Conservation (phyloP, 306 rosid genomes). For the Rosa lucieae region DNA sequence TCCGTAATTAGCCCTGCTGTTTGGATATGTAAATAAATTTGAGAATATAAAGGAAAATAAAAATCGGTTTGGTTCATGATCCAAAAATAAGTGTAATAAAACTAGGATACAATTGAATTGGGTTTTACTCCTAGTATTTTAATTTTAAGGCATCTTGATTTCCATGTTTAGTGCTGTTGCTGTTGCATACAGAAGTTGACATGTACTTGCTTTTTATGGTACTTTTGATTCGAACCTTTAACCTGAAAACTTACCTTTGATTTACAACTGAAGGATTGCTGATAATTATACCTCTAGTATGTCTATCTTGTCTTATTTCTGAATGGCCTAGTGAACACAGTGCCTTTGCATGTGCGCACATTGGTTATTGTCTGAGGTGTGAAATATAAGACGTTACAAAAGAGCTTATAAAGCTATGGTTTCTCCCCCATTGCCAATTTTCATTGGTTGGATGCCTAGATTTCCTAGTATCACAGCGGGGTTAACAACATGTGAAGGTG, state of each 20-base stretch:
- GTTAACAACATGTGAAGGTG: not conserved
- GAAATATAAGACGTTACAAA: not conserved
- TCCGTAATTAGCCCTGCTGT: not conserved
- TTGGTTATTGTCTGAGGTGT: not conserved
- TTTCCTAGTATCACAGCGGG: not conserved
- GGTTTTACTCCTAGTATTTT: not conserved
- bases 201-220: not conserved
- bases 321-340: not conserved
- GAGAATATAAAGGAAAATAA: not conserved
- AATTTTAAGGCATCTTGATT: not conserved
- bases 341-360: not conserved
- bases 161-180: not conserved
- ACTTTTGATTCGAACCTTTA: not conserved
- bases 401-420: not conserved
- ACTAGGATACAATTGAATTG: not conserved
- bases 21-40: not conserved
- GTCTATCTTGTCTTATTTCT: not conserved
- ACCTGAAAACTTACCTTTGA: not conserved
- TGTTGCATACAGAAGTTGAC: not conserved
- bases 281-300: not conserved
- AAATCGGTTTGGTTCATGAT: not conserved
- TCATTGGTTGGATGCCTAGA: not conserved
- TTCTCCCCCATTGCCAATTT: not conserved
- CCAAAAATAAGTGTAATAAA: not conserved
- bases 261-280: not conserved